Conservation (phyloP, 768 basidiomycete species). For the Kwoniella europaea region DNA sequence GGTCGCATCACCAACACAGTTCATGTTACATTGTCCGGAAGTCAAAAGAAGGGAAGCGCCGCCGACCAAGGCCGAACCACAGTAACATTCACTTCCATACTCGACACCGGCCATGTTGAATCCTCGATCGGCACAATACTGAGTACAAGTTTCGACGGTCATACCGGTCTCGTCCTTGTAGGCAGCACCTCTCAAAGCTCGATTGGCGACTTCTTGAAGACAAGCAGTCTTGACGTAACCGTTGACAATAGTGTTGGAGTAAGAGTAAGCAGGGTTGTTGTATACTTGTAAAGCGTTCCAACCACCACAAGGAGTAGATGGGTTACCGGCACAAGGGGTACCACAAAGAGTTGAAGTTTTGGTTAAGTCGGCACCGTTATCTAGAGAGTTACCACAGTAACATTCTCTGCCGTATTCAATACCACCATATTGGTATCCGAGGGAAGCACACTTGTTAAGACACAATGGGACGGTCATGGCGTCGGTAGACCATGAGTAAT, state of each 20-base stretch:
- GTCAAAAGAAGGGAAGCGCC: constrained; percentile 31
- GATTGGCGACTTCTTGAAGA: constrained; percentile 42
- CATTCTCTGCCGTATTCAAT: constrained; percentile 38
- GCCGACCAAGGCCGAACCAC: constrained; percentile 33
- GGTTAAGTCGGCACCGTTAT: constrained; percentile 39
- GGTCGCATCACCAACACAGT: constrained; percentile 40
- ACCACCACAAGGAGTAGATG: constrained; percentile 27
- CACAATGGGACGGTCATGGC: constrained; percentile 38
- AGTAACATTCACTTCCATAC: constrained; percentile 50
- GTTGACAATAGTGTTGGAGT: constrained; percentile 34
- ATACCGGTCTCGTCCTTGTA: constrained; percentile 29
- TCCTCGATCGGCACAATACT: constrained; percentile 37
- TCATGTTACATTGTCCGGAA: constrained; percentile 37
- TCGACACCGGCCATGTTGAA: constrained; percentile 45
- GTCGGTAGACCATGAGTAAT: constrained; percentile 26
- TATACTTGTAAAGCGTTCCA: constrained; percentile 30
- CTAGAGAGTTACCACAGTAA: constrained; percentile 39
- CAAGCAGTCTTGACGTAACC: constrained; percentile 37
- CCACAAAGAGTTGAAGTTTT: constrained; percentile 18
- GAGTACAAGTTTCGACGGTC: constrained; percentile 37
- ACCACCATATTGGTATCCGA: constrained; percentile 36
- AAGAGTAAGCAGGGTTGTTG: constrained; percentile 30
- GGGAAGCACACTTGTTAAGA: constrained; percentile 32
- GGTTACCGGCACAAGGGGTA: constrained; percentile 35
- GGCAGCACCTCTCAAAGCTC: constrained; percentile 43